A percentile compares a stretch with the other conserved stretches of the same genome.
phyloP scores from a whole-genome alignment of 1,139 yeast species.

The Debaryomyces coudertii region DNA sequence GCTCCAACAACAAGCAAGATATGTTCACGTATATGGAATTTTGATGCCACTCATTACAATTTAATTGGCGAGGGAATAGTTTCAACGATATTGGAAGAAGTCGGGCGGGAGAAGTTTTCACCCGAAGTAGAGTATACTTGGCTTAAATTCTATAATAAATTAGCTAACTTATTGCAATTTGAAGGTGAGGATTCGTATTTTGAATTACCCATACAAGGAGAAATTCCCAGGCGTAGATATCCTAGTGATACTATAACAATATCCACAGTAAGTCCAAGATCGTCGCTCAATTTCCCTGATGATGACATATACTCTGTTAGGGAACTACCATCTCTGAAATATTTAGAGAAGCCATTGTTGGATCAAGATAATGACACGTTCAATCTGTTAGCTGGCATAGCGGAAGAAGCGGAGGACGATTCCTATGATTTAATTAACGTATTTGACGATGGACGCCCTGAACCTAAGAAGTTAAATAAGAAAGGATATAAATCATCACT shows the following conservation, averaged over 20 bases:
- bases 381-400: neutral
- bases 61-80: conserved; percentile 28
- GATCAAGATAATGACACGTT: neutral
- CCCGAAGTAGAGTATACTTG: conserved; percentile 18
- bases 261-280: neutral
- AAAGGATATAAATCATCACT: neutral
- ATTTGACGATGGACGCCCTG: conserved; percentile 14
- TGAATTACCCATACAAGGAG: conserved; percentile 1
- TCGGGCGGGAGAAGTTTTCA: conserved; percentile 15
- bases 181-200: conserved; percentile 16
- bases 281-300: conserved; percentile 1
- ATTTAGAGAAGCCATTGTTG: neutral
- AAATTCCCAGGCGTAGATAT: neutral
- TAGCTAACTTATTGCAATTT: conserved; percentile 21
- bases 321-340: neutral
- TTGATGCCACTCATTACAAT: conserved; percentile 19
- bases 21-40: conserved; percentile 24
- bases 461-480: conserved; percentile 6
- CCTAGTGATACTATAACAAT: neutral
- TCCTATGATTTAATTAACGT: conserved; percentile 19
- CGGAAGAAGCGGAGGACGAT: conserved; percentile 19
- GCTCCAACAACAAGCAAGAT: conserved; percentile 18
- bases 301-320: conserved; percentile 5
- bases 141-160: conserved; percentile 20
- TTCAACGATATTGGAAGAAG: conserved; percentile 20